A percentile compares a stretch with the other conserved stretches of the same genome.
phyloP scores from a whole-genome alignment of 192 early-diverging fungal species.

The Pilaira anomala region DNA sequence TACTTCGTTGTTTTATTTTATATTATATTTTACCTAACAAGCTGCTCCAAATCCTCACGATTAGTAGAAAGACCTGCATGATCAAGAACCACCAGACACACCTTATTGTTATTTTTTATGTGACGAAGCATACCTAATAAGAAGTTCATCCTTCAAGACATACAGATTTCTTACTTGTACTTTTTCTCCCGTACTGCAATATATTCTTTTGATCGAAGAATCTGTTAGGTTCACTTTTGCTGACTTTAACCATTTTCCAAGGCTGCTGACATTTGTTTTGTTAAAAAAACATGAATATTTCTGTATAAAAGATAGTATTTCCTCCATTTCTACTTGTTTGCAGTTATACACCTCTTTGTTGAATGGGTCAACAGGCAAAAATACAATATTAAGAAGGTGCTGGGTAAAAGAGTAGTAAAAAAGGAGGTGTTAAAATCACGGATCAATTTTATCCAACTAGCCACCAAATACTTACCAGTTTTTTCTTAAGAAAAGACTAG shows the following conservation, averaged over 20 bases:
- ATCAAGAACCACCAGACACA: constrained; percentile 16
- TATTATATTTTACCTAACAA: constrained; percentile 16
- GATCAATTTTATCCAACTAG: too few species aligned
- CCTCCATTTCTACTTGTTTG: neutral
- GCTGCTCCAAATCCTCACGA: constrained; percentile 15
- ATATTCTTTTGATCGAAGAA: constrained; percentile 7
- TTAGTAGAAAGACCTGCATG: constrained; percentile 26
- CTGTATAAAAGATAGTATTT: constrained; percentile 1
- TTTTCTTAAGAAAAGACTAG: too few species aligned
- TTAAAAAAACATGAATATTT: constrained; percentile 4
- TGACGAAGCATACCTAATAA: constrained; percentile 13
- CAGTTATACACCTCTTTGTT: constrained; percentile 7
- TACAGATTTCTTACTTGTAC: neutral
- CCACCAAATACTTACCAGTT: too few species aligned
- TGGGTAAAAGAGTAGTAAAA: too few species aligned
- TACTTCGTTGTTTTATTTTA: constrained; percentile 8
- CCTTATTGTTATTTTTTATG: constrained; percentile 6
- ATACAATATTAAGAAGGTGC: neutral
- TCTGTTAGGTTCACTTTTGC: neutral
- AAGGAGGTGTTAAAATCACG: too few species aligned
- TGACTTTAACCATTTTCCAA: constrained; percentile 4
- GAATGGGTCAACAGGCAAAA: neutral
- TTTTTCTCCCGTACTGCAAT: constrained; percentile 14
- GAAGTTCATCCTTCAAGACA: neutral
- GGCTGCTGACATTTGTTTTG: neutral